Conservation (phyloP, 116 monocot species). For the Iris pallida region DNA sequence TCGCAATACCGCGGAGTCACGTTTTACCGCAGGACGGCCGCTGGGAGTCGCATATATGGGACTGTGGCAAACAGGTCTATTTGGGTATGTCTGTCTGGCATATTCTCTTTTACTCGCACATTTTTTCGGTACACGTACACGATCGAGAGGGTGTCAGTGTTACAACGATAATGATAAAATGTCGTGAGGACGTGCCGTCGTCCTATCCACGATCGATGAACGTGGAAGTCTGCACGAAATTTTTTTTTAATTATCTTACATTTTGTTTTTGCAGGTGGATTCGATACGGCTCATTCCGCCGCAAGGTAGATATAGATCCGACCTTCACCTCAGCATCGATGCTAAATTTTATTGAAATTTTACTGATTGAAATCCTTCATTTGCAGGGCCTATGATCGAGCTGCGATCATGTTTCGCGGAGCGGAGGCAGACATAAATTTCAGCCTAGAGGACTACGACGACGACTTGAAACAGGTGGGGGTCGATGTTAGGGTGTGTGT, state of each 20-base stretch:
- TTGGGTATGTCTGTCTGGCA: conserved; percentile 50
- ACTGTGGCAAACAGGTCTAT: conserved; percentile 95
- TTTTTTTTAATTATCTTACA: too few relatives aligned
- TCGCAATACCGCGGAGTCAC: conserved; percentile 73
- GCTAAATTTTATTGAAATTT: too few relatives aligned
- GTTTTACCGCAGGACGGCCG: conserved; percentile 61
- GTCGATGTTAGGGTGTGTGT: neutral
- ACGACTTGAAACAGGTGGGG: conserved; percentile 15
- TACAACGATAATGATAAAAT: too few relatives aligned
- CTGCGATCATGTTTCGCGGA: conserved; percentile 16
- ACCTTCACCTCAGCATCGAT: too few relatives aligned
- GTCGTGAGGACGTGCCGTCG: too few relatives aligned
- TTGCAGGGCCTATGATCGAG: conserved; percentile 19
- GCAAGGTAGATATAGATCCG: neutral
- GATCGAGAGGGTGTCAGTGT: too few relatives aligned
- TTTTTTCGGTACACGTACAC: too few relatives aligned
- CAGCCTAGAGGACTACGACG: conserved; percentile 7
- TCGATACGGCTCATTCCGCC: conserved; percentile 15
- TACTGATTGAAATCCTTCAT: too few relatives aligned
- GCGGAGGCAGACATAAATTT: conserved; percentile 15
- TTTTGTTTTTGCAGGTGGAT: conserved; percentile 18
- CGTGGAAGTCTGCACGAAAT: too few relatives aligned
- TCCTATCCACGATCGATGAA: too few relatives aligned
- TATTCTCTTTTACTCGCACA: too few relatives aligned
- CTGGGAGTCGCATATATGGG: conserved; percentile 85